A percentile compares a stretch with the other conserved stretches of the same genome.
Conservation (phyloP, 2,329 filamentous ascomycete species). For the Fusarium algeriense region DNA sequence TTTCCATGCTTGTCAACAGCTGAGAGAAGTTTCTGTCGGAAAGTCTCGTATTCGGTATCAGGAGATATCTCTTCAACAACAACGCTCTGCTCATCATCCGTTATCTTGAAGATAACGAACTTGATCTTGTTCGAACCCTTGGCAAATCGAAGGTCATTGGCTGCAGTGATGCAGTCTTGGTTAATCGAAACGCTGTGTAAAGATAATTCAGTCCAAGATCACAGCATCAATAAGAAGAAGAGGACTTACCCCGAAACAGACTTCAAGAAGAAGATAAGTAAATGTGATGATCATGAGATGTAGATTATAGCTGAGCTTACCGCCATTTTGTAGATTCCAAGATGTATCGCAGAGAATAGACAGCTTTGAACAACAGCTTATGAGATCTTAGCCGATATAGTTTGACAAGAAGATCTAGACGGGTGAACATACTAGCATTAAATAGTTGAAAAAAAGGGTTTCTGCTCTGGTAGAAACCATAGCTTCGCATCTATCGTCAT, state of each 20-base stretch:
- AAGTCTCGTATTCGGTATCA: conserved; percentile 23
- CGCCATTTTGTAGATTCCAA: neutral
- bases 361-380: neutral
- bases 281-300: accelerated
- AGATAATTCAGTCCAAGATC: neutral
- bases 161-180: conserved; percentile 27
- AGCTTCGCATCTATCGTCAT: neutral
- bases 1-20: conserved; percentile 18
- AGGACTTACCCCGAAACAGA: conserved; percentile 19
- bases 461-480: accelerated
- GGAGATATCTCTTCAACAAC: conserved; percentile 26
- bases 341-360: accelerated
- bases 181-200: conserved; percentile 23
- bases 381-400: neutral
- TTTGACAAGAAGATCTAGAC: neutral
- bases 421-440: neutral
- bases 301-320: neutral
- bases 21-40: conserved; percentile 30
- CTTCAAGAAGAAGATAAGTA: neutral
- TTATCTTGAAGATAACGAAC: conserved; percentile 37
- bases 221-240: accelerated
- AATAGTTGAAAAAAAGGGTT: neutral
- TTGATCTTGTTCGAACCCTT: conserved; percentile 22
- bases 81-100: conserved; percentile 26
- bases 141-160: conserved; percentile 15